A percentile compares a stretch with the other conserved stretches of the same genome.
These are phyloP conservation scores for Penicillium cosmopolitanum DNA, from an alignment of 495 filamentous ascomycete species.

Conservation along the genomic window DNA sequence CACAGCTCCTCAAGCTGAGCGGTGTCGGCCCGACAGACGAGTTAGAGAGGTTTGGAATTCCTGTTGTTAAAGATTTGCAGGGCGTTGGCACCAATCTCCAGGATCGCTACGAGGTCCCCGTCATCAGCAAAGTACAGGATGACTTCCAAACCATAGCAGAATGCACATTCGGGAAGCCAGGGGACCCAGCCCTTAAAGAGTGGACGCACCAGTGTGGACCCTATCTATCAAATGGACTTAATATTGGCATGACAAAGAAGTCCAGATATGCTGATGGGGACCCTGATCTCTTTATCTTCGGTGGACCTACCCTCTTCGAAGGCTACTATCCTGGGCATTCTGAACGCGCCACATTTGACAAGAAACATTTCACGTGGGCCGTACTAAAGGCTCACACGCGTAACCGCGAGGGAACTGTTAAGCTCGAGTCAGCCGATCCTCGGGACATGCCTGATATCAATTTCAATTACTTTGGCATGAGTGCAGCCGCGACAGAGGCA, in stretches of 20 bases:
- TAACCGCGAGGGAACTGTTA: conserved; percentile 53
- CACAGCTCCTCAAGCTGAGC: conserved; percentile 61
- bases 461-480: conserved; percentile 56
- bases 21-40: conserved; percentile 56
- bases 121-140: conserved; percentile 40
- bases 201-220: conserved; percentile 48
- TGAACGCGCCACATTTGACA: conserved; percentile 17
- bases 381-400: conserved; percentile 57
- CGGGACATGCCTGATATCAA: conserved; percentile 56
- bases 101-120: conserved; percentile 57
- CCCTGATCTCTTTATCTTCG: conserved; percentile 54
- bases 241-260: conserved; percentile 46
- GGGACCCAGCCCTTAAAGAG: conserved; percentile 47
- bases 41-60: conserved; percentile 47
- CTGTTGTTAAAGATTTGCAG: conserved; percentile 53
- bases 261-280: conserved; percentile 24
- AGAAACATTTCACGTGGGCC: conserved; percentile 46
- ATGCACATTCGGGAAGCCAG: conserved; percentile 44
- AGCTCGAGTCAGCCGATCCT: conserved; percentile 49
- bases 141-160: conserved; percentile 45
- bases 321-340: conserved; percentile 38
- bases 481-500: conserved; percentile 21
- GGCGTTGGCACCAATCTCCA: conserved; percentile 64
- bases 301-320: conserved; percentile 52
- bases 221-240: conserved; percentile 51